Evolutionary conservation across 1,139 yeast species (phyloP), one percentile per base, ranked within the genome.

Genomic region (Scheffersomyces parashehatae): DNA sequence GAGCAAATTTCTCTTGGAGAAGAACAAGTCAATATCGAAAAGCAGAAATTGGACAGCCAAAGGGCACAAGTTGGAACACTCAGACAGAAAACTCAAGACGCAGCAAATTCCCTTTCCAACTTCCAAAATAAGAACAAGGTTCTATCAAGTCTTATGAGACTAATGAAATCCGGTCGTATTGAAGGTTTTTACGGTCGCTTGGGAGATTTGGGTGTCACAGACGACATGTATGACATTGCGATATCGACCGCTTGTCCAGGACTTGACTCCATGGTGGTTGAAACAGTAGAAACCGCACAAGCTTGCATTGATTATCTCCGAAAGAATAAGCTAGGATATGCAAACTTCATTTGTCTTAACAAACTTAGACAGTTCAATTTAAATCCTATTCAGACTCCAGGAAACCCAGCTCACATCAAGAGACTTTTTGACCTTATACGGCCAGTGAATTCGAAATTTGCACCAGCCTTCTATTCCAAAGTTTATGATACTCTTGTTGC

Each of bases 221-320:
- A 89, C 58, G 88, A 86, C 53, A 77, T 79, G 55, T 95, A 87
- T 61, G 99, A 95, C 65, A 79, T 90, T 41, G 99, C 99, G 0
- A 82, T 95, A 16, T 90, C 98, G 0, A 93, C 99, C 0, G 99
- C 97, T 0, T 89, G 95, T 54, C 91, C 96, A 1, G 84, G 93
- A 8, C 71, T 95, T 45, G 96, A 91, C 59, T 93, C 95, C 43
- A 82, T 90, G 75, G 98, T 95, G 14, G 98, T 95, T 3, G 97
- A 90, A 41, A 83, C 91, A 0, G 98, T 93, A 8, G 97, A 88
- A 54, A 85, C 88, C 28, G 99, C 97, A 1, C 97, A 90, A 60
- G 82, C 81, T 39, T 93, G 99, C 64, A 88, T 95, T 47, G 95
- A 88, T 42, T 86, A 88, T 55, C 74, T 95, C 58, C 77, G 98